Evolutionary conservation across 2,329 filamentous ascomycete species (phyloP), one percentile per base, ranked within the genome.

Genomic region (Clonostachys chloroleuca): DNA sequence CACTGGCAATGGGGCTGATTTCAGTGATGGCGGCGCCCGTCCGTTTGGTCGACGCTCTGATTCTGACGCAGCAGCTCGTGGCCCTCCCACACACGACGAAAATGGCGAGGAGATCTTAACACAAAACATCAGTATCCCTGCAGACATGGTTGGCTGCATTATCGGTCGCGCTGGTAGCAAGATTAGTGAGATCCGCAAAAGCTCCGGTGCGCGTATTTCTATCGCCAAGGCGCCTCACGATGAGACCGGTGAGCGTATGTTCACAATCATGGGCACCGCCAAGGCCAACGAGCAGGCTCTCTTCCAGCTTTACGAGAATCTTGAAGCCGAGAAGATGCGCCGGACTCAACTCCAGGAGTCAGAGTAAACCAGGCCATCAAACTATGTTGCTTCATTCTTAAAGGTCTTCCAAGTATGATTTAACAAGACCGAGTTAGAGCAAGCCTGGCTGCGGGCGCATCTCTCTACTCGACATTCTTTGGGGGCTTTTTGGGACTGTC

Each of bases 71-170:
- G 84, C 83, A 53, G 80, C 79, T 56, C 89, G 91, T 52, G 89
- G 89, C 47, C 89, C 89, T 40, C 91, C 90, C 18, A 89, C 89
- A 41, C 89, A 95, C 61, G 92, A 94, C 52, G 92, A 97, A 70
- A 95, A 97, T 54, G 94, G 94, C 52, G 94, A 97, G 66, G 92
- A 96, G 69, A 88, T 97, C 51, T 92, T 96, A 69, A 99, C 94
- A 2, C 94, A 99, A 65, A 99, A 99, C 74, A 99, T 99, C 72
- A 96, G 91, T 77, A 99, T 99, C 61, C 94, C 94, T 24, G 92
- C 94, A 43, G 94, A 99, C 74, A 99, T 99, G 94, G 94, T 99
- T 67, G 94, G 94, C 57, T 99, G 94, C 73, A 99, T 99, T 73
- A 99, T 99, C 65, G 94, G 94, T 56, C 87, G 92, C 54, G 90